A percentile compares a stretch with the other conserved stretches of the same genome.
These are phyloP conservation scores for Daucus carota DNA, from an alignment of 129 eudicot species.

Conservation along the genomic window DH1_v3.0 NC_030387.2:26245501-26246000, in stretches of 20 bases:
- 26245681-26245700: constrained; percentile 22
- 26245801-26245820: constrained; percentile 30
- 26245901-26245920: constrained; percentile 74
- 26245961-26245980: constrained; percentile 66
- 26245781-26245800: constrained; percentile 33
- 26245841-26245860: constrained; percentile 67
- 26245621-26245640: constrained; percentile 58
- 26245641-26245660: constrained; percentile 23
- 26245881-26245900: constrained; percentile 37
- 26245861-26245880: constrained; percentile 36
- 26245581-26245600: constrained; percentile 9
- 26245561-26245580: constrained; percentile 30
- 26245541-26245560: constrained; percentile 36
- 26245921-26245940: constrained; percentile 67
- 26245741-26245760: constrained; percentile 19
- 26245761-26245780: constrained; percentile 27
- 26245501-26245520: constrained; percentile 5
- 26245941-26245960: constrained; percentile 55
- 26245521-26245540: constrained; percentile 26
- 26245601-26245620: constrained; percentile 38
- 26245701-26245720: constrained; percentile 67
- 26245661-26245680: constrained; percentile 22
- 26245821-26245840: constrained; percentile 55
- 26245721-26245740: constrained; percentile 65
- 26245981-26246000: constrained; percentile 69